Evolutionary conservation across 2,329 filamentous ascomycete genomes (phyloP), one percentile per base, ranked within the genome.

Genomic region (Alternaria sp.): DNA sequence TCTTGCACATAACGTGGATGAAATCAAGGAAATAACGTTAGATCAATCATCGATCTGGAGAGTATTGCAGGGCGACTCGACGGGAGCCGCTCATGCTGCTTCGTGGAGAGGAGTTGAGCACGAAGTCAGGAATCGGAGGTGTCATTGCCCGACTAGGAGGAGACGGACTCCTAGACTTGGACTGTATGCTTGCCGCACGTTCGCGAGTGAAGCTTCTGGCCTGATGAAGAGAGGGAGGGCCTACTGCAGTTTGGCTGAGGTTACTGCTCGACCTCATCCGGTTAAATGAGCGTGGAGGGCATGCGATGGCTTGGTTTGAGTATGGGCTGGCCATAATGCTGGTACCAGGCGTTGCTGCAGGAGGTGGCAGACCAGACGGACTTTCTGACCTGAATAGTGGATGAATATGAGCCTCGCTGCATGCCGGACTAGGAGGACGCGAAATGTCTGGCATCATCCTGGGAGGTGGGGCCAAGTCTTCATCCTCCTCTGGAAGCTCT

Each of bases 381-480:
- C 88, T 91, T 72, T 92, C 89, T 6, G 88, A 89, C 60, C 91
- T 85, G 81, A 94, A 93, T 3, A 94, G 83, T 8, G 91, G 91
- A 75, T 94, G 91, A 46, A 93, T 93, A 71, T 93, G 87, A 4
- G 88, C 83, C 74, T 93, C 89, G 69, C 83, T 84, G 16, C 77
- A 66, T 51, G 68, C 72, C 28, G 78, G 80, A 49, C 78, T 81
- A 6, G 72, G 73, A 26, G 80, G 77, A 32, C 75, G 74, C 14
- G 76, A 76, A 7, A 61, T 63, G 53, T 77, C 75, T 4, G 70
- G 69, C 55, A 74, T 70, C 63, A 77, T 68, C 41, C 67, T 77
- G 1, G 75, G 76, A 18, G 76, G 75, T 16, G 69, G 70, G 34
- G 65, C 51, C 72, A 80, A 3, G 68, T 78, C 67, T 32, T 67